Base-by-base conservation (phyloP, 1,139 yeast genomes). In the Kodamaea sp. region DNA sequence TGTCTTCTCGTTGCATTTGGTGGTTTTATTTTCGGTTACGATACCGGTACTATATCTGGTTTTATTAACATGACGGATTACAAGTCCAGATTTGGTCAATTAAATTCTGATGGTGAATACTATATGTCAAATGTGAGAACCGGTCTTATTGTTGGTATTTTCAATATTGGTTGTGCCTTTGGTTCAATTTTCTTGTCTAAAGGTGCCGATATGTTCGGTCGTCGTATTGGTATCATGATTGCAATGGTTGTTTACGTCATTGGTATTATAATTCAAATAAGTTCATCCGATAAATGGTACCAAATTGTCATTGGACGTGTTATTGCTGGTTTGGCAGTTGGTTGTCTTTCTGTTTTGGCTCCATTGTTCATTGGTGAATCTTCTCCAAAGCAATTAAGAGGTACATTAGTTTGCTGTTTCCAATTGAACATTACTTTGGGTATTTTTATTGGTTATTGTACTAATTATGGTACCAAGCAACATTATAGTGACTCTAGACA, bases 301-400 rank as follows among this genome's bases (percentile, higher is more conserved):
- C 81, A 75, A 58, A 50, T 55, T 29, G 50, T 52, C 28, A 62
- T 58, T 37, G 88, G 88, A 42, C 72, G 88, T 36, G 50, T 50
- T 35, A 47, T 57, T 34, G 39, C 60, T 15, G 61, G 61, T 24
- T 45, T 57, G 40, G 60, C 55, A 29, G 60, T 57, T 8, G 61
- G 61, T 8, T 46, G 50, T 29, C 49, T 54, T 24, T 49, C 60
- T 2, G 60, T 57, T 20, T 47, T 57, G 28, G 44, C 53, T 9
- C 61, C 61, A 11, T 46, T 55, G 33, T 57, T 55, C 47, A 57
- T 55, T 36, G 52, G 57, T 33, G 61, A 57, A 36, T 42, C 55
- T 8, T 43, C 61, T 15, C 61, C 61, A 24, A 55, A 55, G 40
- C 53, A 49, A 29, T 45, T 54, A 35, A 47, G 61, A 47, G 61